Evolutionary conservation across 2,329 filamentous ascomycete species (phyloP), one percentile per base, ranked within the genome.

Genomic region (Colletotrichum cuscutae): DNA sequence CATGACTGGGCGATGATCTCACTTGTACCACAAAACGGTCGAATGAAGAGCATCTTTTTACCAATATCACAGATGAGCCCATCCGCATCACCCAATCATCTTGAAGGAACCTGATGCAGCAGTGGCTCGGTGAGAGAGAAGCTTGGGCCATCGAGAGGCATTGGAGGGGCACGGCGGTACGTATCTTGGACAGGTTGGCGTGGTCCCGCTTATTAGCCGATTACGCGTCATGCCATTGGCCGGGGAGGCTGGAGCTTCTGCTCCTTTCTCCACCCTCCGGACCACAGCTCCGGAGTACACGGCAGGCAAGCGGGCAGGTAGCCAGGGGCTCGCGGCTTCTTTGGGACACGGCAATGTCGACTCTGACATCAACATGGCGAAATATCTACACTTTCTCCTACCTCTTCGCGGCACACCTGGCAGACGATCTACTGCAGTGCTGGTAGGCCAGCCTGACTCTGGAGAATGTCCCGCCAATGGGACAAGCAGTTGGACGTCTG

Each of bases 341-440:
- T 62, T 49, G 65, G 63, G 68, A 70, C 15, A 46, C 70, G 67
- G 62, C 70, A 30, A 72, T 57, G 64, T 53, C 49, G 49, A 49
- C 54, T 72, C 42, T 74, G 72, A 74, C 72, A 74, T 74, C 72
- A 74, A 74, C 59, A 72, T 74, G 69, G 68, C 72, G 72, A 69
- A 72, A 72, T 65, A 22, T 15, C 58, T 64, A 64, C 65, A 54
- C 66, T 13, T 30, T 49, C 58, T 71, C 26, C 70, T 62, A 46
- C 42, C 53, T 37, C 35, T 13, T 24, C 61, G 9, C 26, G 30
- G 22, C 12, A n/a, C 58, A 26, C 30, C 22, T 24, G 24, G 15
- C 24, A 30, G 19, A 15, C 37, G 5, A 13, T 11, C 13, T 32
- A 9, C 30, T 32, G 30, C 11, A 24, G n/a, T 53, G 37, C 62